phyloP scores from a whole-genome alignment of 345 rosid genomes.

The Durio zibethinus region DNA sequence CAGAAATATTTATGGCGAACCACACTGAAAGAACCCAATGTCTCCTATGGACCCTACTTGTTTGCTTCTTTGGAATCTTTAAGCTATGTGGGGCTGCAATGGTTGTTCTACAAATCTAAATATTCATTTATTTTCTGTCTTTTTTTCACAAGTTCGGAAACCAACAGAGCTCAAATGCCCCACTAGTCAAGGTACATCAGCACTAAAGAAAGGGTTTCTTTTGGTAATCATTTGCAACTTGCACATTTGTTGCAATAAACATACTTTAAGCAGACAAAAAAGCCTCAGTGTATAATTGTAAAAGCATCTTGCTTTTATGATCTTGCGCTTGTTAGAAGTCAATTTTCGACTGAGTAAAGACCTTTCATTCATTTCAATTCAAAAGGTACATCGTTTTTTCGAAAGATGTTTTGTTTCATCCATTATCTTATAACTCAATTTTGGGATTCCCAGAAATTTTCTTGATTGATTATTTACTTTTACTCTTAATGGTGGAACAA shows the following conservation, averaged over 20 bases:
- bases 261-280: not conserved
- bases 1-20: constrained; percentile 57
- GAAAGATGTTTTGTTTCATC: not conserved
- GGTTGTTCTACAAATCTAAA: constrained; percentile 5
- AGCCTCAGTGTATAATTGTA: not conserved
- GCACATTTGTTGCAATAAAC: not conserved
- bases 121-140: constrained; percentile 20
- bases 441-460: not conserved
- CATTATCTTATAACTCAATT: not conserved
- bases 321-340: not conserved
- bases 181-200: constrained; percentile 21
- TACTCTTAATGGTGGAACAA: not conserved
- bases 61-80: constrained; percentile 32
- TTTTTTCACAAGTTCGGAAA: constrained; percentile 7
- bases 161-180: constrained; percentile 20
- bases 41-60: constrained; percentile 25
- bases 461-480: not conserved
- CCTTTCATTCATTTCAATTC: not conserved
- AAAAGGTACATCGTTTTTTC: not conserved
- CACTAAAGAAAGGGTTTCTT: not conserved
- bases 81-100: constrained; percentile 35
- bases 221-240: constrained; percentile 19
- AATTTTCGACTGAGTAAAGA: not conserved
- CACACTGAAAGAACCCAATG: constrained; percentile 34
- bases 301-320: not conserved